Conservation (phyloP, 2,329 filamentous ascomycete genomes). For the Dactylonectria estremocensis region DNA sequence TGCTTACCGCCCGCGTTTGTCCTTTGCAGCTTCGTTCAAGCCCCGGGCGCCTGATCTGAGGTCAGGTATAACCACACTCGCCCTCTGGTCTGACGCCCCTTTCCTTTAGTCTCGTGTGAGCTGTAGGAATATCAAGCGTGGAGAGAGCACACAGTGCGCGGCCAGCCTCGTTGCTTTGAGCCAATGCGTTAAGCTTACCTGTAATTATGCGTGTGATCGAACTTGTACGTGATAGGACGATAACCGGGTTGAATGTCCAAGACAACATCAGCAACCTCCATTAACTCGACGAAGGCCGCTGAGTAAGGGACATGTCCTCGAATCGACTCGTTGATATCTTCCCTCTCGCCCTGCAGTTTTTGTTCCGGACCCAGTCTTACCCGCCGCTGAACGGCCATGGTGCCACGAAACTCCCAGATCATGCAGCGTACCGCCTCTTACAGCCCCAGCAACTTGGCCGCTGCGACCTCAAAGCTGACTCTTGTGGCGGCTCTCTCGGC, state of each 20-base stretch:
- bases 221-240: not conserved
- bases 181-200: constrained; percentile 6
- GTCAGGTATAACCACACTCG: constrained; percentile 40
- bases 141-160: constrained; percentile 2
- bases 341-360: not conserved
- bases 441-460: not conserved
- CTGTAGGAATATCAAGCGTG: no score
- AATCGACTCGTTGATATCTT: no score
- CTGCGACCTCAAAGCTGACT: not conserved
- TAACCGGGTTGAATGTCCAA: not conserved
- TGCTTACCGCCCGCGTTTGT: constrained; percentile 13
- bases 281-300: not conserved
- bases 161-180: not conserved
- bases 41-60: constrained; percentile 24
- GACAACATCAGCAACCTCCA: not conserved
- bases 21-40: constrained; percentile 25
- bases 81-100: not conserved
- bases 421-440: not conserved
- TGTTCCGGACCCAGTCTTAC: not conserved
- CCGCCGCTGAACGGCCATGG: not conserved
- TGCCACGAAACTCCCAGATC: constrained; percentile 1
- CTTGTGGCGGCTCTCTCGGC: not conserved
- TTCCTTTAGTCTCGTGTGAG: constrained; percentile 9
- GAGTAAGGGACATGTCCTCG: not conserved
- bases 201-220: not conserved